These are phyloP conservation scores for Primulina eburnea DNA, from an alignment of 257 asterid genomes.

Conservation along the genomic window DNA sequence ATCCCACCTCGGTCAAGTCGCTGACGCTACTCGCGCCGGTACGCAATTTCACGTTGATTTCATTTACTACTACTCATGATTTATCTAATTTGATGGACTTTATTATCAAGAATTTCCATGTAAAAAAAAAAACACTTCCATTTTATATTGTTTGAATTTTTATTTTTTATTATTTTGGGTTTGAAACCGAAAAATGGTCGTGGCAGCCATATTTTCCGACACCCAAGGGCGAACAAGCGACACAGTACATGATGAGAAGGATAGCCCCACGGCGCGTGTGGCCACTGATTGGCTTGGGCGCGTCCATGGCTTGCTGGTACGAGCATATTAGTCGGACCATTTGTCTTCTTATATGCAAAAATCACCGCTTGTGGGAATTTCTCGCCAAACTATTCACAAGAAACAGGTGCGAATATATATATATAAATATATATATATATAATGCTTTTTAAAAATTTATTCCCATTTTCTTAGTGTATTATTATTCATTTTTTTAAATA, in stretches of 20 bases:
- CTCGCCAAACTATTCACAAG: slow-evolving; percentile 75
- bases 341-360: slow-evolving; percentile 79
- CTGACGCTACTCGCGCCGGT: slow-evolving; percentile 88
- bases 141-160: too few relatives aligned
- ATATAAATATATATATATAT: too few relatives aligned
- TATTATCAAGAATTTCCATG: too few relatives aligned
- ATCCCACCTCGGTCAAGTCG: slow-evolving; percentile 62
- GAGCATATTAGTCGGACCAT: slow-evolving; percentile 81
- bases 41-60: slow-evolving; percentile 15
- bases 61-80: not conserved
- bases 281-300: slow-evolving; percentile 76
- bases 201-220: slow-evolving; percentile 89
- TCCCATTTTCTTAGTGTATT: too few relatives aligned
- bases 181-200: too few relatives aligned
- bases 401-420: slow-evolving; percentile 49
- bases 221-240: slow-evolving; percentile 71
- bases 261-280: slow-evolving; percentile 90
- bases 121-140: too few relatives aligned
- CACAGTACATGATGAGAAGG: slow-evolving; percentile 80
- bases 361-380: slow-evolving; percentile 86
- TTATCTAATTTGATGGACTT: too few relatives aligned
- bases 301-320: slow-evolving; percentile 93
- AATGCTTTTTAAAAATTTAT: too few relatives aligned
- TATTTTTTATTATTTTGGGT: too few relatives aligned
- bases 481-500: too few relatives aligned